These are phyloP conservation scores for Calocybe gangraenosa DNA, from an alignment of 768 basidiomycete species.

Conservation along the genomic window DNA sequence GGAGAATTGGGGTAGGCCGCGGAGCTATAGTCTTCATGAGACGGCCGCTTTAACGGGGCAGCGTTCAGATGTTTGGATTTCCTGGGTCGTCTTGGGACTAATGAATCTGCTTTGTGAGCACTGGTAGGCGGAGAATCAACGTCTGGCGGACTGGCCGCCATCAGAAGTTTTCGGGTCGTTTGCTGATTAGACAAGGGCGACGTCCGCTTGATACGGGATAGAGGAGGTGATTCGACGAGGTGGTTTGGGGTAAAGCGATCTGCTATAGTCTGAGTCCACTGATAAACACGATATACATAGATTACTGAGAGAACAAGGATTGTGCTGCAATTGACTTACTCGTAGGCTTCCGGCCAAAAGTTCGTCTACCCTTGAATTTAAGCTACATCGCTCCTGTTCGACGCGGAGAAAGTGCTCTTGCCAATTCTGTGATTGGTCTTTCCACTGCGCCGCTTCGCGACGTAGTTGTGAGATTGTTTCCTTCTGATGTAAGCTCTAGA, in stretches of 20 bases:
- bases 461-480: constrained; percentile 60
- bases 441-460: constrained; percentile 67
- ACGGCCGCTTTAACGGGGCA: constrained; percentile 1
- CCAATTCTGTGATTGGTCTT: constrained; percentile 73
- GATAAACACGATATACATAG: neutral
- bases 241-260: constrained; percentile 32
- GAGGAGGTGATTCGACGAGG: constrained; percentile 24
- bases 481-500: constrained; percentile 54
- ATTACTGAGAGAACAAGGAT: constrained; percentile 7
- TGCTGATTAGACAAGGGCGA: constrained; percentile 23
- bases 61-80: constrained; percentile 3
- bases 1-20: constrained; percentile 1
- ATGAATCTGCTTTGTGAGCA: constrained; percentile 11
- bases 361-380: constrained; percentile 56
- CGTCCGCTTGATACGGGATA: constrained; percentile 24
- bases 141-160: constrained; percentile 20
- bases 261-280: constrained; percentile 15
- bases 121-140: constrained; percentile 19
- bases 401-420: constrained; percentile 77
- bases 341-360: constrained; percentile 46
- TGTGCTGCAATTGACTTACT: constrained; percentile 27
- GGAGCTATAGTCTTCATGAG: constrained; percentile 1
- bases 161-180: constrained; percentile 16
- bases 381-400: constrained; percentile 60
- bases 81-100: constrained; percentile 8